Base-by-base conservation (phyloP, 208 protist genomes). In the Strigomonas culicis region DNA sequence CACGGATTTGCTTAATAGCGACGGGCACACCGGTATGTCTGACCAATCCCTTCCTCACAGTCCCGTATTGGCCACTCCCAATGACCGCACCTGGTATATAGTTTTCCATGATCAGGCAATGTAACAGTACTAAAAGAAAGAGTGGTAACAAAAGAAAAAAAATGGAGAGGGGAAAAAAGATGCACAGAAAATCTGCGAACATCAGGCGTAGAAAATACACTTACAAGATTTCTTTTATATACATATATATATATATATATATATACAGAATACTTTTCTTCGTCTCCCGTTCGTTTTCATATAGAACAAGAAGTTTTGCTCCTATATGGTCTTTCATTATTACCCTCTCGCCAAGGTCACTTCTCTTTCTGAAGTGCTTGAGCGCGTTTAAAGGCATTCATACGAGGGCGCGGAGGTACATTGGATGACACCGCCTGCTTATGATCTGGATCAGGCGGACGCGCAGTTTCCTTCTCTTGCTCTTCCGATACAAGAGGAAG, bases 51-150 rank as follows among this genome's bases (percentile, higher is more conserved):
- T 70, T 68, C 4, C 76, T 65, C 21, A 96, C 86, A 50, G 62
- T 75, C 13, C 90, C 90, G 57, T 91, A 93, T 28, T 89, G 82
- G 0, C 90, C 90, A 36, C 93, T 83, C 0, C 86, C 90, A 53
- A 96, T 89, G 24, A 76, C 61, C 0, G 68, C 43, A 0, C 79
- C 85, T 27, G 92, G 11, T 27, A 73, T 39, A 63, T 85, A 92
- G 43, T 75, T 69, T 0, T 93, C 84, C 83, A 94, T 94, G 17
- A 28, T n/a, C n/a, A n/a, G n/a, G n/a, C n/a, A n/a, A n/a, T n/a
- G n/a, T n/a, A n/a, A n/a, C n/a, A 63, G 17, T 6, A 19, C 0
- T 44, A 39, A 21, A 31, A 19, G 34, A 22, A 17, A 31, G 3
- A 59, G 2, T 56, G 51, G 17, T 10, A 19, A 61, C n/a, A 21